Evolutionary conservation across 495 filamentous ascomycete genomes (phyloP).

Genomic region (Physcia stellaris): DNA sequence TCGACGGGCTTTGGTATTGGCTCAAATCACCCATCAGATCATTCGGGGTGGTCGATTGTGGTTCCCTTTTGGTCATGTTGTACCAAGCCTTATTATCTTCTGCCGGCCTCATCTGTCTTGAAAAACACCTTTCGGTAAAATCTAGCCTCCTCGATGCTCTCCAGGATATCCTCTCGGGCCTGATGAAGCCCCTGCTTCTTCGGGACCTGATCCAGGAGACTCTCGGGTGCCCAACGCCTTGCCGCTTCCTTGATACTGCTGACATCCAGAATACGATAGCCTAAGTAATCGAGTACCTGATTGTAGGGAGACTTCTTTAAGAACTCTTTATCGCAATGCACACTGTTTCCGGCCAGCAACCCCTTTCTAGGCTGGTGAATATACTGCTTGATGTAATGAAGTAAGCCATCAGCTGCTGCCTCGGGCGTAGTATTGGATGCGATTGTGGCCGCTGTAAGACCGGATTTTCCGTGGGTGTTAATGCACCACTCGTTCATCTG

Average conservation of each 20-base stretch:
- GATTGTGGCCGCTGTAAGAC: slow-evolving; percentile 65
- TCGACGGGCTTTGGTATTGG: too few relatives aligned
- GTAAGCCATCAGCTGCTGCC: slow-evolving; percentile 55
- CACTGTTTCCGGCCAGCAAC: slow-evolving; percentile 78
- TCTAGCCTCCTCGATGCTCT: slow-evolving; percentile 82
- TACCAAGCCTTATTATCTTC: not conserved
- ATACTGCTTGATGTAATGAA: slow-evolving; percentile 61
- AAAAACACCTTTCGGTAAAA: slow-evolving; percentile 65
- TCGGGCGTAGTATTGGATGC: slow-evolving; percentile 57
- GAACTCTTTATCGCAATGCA: slow-evolving; percentile 82
- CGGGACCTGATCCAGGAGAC: slow-evolving; percentile 46
- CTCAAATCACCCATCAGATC: too few relatives aligned
- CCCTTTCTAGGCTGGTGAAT: slow-evolving; percentile 50
- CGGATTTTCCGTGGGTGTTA: slow-evolving; percentile 50
- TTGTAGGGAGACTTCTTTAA: slow-evolving; percentile 60
- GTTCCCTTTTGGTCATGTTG: not conserved
- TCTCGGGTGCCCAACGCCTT: slow-evolving; percentile 58
- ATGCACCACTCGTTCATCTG: slow-evolving; percentile 65
- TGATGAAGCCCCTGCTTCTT: slow-evolving; percentile 65
- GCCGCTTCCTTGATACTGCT: slow-evolving; percentile 83
- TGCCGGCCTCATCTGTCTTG: slow-evolving; percentile 14
- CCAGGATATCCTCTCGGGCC: slow-evolving; percentile 79
- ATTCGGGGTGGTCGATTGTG: too few relatives aligned
- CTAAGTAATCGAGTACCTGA: slow-evolving; percentile 56
- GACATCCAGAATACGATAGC: slow-evolving; percentile 86